Evolutionary conservation across 2,329 filamentous ascomycete species (phyloP).

Genomic region (Cercospora canescens): DNA sequence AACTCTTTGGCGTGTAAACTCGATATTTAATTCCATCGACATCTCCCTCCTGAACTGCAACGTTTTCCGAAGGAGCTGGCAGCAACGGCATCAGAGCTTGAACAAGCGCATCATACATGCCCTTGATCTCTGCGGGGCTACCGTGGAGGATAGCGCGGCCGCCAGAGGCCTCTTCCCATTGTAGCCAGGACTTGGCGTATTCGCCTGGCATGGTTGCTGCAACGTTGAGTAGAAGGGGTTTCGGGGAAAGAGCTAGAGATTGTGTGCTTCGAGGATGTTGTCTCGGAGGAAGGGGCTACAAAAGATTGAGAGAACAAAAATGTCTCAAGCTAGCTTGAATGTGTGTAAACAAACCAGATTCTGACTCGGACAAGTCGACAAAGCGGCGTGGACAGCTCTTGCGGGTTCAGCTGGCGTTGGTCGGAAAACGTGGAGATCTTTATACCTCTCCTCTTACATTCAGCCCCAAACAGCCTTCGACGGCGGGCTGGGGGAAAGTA

Average conservation of each 20-base stretch:
- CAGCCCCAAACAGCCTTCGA: background rate
- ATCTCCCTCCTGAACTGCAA: slow-evolving; percentile 25
- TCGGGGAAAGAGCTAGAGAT: background rate
- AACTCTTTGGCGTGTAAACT: slow-evolving; percentile 26
- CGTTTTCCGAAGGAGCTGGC: slow-evolving; percentile 23
- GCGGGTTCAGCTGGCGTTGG: background rate
- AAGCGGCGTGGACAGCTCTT: background rate
- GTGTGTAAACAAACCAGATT: background rate
- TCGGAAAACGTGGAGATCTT: background rate
- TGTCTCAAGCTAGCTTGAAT: background rate
- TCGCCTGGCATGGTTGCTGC: slow-evolving; percentile 17
- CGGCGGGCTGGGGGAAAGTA: background rate
- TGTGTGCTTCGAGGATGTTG: background rate
- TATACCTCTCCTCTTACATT: background rate
- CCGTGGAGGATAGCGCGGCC: slow-evolving; percentile 26
- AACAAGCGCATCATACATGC: slow-evolving; percentile 20
- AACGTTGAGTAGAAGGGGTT: background rate
- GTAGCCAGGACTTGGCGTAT: slow-evolving; percentile 26
- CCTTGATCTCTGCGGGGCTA: slow-evolving; percentile 26
- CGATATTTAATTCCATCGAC: slow-evolving; percentile 27
- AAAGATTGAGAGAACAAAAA: background rate
- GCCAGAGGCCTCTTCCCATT: slow-evolving; percentile 24
- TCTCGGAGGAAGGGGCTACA: background rate
- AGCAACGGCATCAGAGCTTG: slow-evolving; percentile 21
- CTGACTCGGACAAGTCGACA: background rate